Base-by-base conservation (phyloP, 805 yeast genomes). In the Millerozyma miso region DNA sequence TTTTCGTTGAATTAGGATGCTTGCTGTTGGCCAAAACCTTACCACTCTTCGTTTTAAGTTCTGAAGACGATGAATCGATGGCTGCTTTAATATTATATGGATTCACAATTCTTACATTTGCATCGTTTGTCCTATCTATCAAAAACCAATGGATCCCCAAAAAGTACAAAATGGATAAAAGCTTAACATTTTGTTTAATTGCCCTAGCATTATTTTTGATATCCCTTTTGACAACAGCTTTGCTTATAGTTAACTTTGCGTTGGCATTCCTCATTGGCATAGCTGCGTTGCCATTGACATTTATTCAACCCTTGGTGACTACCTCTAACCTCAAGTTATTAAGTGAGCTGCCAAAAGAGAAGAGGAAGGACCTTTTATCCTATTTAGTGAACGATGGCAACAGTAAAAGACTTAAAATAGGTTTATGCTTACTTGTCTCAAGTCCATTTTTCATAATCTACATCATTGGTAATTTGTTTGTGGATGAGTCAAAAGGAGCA, bases 241-340 rank as follows among this genome's bases (percentile, higher is more conserved):
- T 89, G 34, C 67, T 91, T 41, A 88, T 89, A 48, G 74, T 91
- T 18, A 89, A 93, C 63, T 93, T 90, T 59, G 74, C 97, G 1
- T 71, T 93, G 46, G 87, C 97, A 0, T 73, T 87, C 39, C 55
- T 73, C 4, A 69, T 90, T 44, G 91, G 96, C 0, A 41, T 88
- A 1, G 57, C 79, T n/a, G 79, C 86, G 2, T 65, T 81, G n/a
- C 96, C 97, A 7, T 66, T 91, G 58, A 81, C 86, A 0, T 77
- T 83, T 51, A 65, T 86, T 3, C 69, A 70, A 37, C 76, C 52
- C 38, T 54, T 58, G n/a, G 49, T 58, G 19, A 51, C 56, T 2
- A 32, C 41, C 23, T 49, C 50, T 15, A 20, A 37, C 16, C 17
- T 37, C 12, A 32, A 32, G 17, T n/a, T 15, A 7, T 15, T 15